Percentiles rank a stretch among this genome's conserved stretches.
Evolutionary conservation across 768 basidiomycete species (phyloP).

Genomic region (Trametes punicea): DNA sequence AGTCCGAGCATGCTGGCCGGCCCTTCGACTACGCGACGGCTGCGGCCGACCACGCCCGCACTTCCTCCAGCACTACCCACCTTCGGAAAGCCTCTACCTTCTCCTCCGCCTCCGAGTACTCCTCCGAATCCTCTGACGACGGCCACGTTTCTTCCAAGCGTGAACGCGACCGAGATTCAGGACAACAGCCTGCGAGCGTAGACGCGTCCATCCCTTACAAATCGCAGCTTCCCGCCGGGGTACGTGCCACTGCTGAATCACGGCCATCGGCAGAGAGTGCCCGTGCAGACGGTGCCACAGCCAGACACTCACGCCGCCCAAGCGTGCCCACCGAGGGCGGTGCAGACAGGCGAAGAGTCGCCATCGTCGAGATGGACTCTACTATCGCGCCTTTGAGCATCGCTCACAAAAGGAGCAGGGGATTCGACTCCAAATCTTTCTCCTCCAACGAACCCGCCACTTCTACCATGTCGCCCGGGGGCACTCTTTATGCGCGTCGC

Average conservation of each 20-base stretch:
- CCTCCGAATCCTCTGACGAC: not conserved
- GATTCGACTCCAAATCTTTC: not conserved
- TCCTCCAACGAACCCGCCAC: not conserved
- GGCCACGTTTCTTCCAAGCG: not conserved
- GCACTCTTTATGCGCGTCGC: conserved; percentile 23
- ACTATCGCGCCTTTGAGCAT: conserved; percentile 25
- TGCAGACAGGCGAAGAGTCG: conserved; percentile 61
- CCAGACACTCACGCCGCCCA: conserved; percentile 38
- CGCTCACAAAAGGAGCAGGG: conserved; percentile 22
- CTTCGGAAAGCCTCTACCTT: not conserved
- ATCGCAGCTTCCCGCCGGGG: not conserved
- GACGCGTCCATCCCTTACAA: too few species aligned
- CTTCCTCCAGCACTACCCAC: conserved; percentile 5
- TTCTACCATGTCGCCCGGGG: conserved; percentile 1
- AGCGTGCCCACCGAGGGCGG: conserved; percentile 57
- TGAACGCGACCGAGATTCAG: not conserved
- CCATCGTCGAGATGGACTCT: conserved; percentile 61
- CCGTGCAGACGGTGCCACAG: conserved; percentile 4
- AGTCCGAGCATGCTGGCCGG: conserved; percentile 47
- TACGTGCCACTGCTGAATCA: conserved; percentile 2
- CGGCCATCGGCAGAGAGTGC: not conserved
- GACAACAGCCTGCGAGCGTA: too few species aligned
- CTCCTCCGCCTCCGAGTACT: conserved; percentile 48
- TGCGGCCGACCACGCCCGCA: conserved; percentile 14
- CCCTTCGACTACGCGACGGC: conserved; percentile 23